phyloP scores from a whole-genome alignment of 352 stramenopile genomes.

The Phytophthora kernoviae region DNA sequence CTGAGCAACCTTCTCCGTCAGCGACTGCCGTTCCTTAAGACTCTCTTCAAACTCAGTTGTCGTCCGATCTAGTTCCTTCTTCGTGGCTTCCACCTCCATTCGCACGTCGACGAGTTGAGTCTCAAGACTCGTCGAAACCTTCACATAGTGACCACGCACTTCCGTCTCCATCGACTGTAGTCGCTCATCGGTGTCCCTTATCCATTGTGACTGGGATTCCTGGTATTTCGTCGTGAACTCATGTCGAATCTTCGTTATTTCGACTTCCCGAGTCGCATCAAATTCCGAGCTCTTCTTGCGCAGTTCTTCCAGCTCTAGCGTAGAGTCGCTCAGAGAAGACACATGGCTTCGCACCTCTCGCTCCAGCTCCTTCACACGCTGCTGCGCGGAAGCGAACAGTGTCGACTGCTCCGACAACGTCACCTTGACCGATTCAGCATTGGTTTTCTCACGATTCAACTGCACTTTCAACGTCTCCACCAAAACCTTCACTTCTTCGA shows the following conservation, averaged over 20 bases:
- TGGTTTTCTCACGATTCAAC: conserved; percentile 62
- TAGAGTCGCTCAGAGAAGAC: conserved; percentile 56
- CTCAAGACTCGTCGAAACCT: conserved; percentile 52
- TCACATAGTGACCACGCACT: conserved; percentile 75
- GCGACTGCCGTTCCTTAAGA: conserved; percentile 66
- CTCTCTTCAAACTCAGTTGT: conserved; percentile 84
- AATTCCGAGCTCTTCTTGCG: conserved; percentile 79
- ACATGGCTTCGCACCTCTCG: conserved; percentile 60
- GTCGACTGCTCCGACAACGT: conserved; percentile 72
- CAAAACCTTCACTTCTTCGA: conserved; percentile 62
- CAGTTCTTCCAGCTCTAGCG: conserved; percentile 71
- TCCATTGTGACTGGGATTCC: conserved; percentile 74
- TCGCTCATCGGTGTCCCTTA: conserved; percentile 82
- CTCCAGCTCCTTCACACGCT: conserved; percentile 76
- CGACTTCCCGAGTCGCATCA: conserved; percentile 67
- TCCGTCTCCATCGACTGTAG: conserved; percentile 74
- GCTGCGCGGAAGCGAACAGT: conserved; percentile 61
- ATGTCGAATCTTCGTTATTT: conserved; percentile 70
- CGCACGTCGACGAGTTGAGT: conserved; percentile 68
- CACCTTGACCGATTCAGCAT: conserved; percentile 74
- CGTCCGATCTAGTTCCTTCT: conserved; percentile 78
- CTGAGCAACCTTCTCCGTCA: conserved; percentile 83
- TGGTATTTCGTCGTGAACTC: conserved; percentile 82
- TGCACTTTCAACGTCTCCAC: conserved; percentile 57
- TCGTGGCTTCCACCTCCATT: conserved; percentile 67